Percentiles rank a stretch among this genome's conserved stretches.
Evolutionary conservation across 331 rosid genomes (phyloP).

Genomic region (Quercus lobata): DNA sequence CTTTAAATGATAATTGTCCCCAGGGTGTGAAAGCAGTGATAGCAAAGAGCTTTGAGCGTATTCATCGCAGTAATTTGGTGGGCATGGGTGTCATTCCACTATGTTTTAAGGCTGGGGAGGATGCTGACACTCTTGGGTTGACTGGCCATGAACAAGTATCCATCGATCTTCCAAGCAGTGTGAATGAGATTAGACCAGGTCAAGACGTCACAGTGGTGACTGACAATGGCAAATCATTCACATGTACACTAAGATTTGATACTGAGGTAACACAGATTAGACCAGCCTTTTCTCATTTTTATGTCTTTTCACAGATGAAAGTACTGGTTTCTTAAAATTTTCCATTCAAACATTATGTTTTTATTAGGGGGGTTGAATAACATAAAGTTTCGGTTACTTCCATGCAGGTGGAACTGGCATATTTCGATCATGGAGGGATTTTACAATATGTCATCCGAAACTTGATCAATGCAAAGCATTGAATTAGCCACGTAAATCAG

Average conservation of each 20-base stretch:
- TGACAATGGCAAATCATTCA: constrained; percentile 59
- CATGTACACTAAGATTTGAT: constrained; percentile 67
- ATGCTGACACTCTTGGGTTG: constrained; percentile 76
- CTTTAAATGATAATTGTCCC: background rate
- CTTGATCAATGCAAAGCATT: constrained; percentile 56
- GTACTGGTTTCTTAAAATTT: constrained; percentile 3
- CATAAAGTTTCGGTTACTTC: background rate
- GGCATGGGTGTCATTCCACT: constrained; percentile 95
- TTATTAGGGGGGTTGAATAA: no score
- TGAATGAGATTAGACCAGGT: constrained; percentile 70
- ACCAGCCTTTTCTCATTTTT: background rate
- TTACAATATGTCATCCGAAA: constrained; percentile 82
- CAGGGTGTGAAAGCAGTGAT: constrained; percentile 95
- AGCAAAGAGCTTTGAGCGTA: constrained; percentile 87
- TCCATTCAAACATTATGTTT: constrained; percentile 8
- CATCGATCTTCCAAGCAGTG: constrained; percentile 66
- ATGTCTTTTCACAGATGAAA: background rate
- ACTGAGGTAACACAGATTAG: constrained; percentile 57
- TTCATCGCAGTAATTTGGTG: constrained; percentile 89
- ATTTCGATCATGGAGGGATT: constrained; percentile 86
- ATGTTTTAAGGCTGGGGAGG: constrained; percentile 82
- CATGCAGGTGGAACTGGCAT: constrained; percentile 78
- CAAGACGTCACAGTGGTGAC: constrained; percentile 69
- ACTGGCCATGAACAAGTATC: constrained; percentile 68
- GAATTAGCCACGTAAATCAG: constrained; percentile 15